Base-by-base conservation (phyloP, 371 early-diverging fungal genomes). In the Basidiobolus meristosporus region DNA sequence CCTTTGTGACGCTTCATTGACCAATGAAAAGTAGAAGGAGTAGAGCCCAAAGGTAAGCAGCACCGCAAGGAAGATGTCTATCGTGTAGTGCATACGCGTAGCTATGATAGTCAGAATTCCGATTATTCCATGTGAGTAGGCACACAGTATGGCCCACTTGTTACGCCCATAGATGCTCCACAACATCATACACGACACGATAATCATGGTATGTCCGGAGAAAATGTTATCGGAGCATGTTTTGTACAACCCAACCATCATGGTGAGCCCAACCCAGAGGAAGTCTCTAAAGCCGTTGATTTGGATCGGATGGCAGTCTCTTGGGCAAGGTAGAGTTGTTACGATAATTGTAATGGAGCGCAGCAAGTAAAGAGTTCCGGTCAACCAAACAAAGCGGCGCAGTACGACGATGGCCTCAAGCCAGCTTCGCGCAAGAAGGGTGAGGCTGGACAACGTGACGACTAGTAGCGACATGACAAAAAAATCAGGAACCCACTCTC, bases 201-300 rank as follows among this genome's bases (percentile, higher is more conserved):
- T 15, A 4, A 36, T 19, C 36, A 36, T 36, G 11, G 36, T 36
- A 10, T 36, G 36, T 4, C 36, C 36, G 17, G 19, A 19, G 17
- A 36, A 36, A 17, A 36, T 36, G 18, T 36, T 36, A 19, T 36
- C 36, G 12, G 36, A 19, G 19, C 36, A 36, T 11, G 36, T 19
- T 11, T 19, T 7, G 3, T 16, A 16, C 11, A 11, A 16, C 18
- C 36, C 36, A 19, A 19, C 11, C 19, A 36, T 9, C 36, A 36
- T 36, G 19, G 36, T 36, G 18, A 36, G 11, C 11, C 11, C 19
- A 11, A 36, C 36, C 26, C 26, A 26, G 5, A 26, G 26, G 26
- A 9, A 26, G 5, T 26, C 26, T 9, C 26, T 9, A 26, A 5
- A 26, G 3, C 5, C 3, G 5, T 26, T 26, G 5, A 9, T 26